A percentile compares a stretch with the other conserved stretches of the same genome.
Conservation (phyloP, 176 grass and related monocot genomes). For the Bolboschoenus planiculmis region DNA sequence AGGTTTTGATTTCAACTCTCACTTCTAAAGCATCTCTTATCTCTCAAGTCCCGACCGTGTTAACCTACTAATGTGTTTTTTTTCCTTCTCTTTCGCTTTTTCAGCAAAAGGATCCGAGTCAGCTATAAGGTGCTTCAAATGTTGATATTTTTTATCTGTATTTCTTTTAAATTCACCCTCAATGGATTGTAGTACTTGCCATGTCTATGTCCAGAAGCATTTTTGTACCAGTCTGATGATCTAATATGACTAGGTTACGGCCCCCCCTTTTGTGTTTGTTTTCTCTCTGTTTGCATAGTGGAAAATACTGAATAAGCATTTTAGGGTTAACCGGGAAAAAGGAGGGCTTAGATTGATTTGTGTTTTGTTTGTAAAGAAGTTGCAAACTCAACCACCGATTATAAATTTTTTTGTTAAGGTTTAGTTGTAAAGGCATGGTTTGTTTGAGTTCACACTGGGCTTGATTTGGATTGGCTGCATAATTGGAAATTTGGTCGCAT, state of each 20-base stretch:
- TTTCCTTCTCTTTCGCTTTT: background rate
- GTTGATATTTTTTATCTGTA: background rate
- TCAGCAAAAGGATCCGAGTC: constrained; percentile 73
- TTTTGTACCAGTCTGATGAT: background rate
- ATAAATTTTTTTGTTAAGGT: background rate
- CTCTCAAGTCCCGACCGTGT: background rate
- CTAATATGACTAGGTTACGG: background rate
- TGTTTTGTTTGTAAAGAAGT: background rate
- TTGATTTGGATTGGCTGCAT: background rate
- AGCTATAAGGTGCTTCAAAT: constrained; percentile 52
- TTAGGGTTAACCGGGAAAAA: background rate
- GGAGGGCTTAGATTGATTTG: background rate
- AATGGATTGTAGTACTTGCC: background rate
- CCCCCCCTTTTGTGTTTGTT: background rate
- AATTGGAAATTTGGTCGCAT: background rate
- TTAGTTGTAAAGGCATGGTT: background rate
- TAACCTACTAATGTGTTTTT: background rate
- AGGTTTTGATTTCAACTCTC: constrained; percentile 33
- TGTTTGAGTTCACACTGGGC: background rate
- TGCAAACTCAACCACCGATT: background rate
- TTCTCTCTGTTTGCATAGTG: background rate
- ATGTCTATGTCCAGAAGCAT: background rate
- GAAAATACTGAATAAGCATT: background rate
- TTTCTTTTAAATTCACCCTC: background rate
- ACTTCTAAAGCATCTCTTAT: background rate